Evolutionary conservation across 2,329 filamentous ascomycete genomes (phyloP).

Genomic region (Periglandula ipomoeae): DNA sequence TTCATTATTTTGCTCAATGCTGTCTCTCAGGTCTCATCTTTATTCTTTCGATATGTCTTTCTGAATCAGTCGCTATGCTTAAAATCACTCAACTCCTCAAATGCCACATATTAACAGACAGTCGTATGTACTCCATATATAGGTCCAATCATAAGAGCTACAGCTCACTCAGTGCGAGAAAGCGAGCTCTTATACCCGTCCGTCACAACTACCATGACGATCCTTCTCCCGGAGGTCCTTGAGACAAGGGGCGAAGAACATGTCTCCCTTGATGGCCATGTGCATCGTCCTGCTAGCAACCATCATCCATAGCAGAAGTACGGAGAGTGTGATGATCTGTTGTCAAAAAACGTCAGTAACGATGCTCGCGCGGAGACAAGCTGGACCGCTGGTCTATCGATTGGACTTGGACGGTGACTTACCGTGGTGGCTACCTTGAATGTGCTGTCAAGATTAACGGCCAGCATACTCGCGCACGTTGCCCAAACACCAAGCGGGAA

Average conservation of each 20-base stretch:
- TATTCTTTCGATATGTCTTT: no score
- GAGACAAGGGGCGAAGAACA: slow-evolving; percentile 36
- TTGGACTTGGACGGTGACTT: slow-evolving; percentile 1
- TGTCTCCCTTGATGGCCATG: slow-evolving; percentile 29
- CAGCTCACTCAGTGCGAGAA: neutral
- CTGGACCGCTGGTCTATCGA: neutral
- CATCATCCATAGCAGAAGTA: slow-evolving; percentile 33
- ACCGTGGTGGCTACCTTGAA: slow-evolving; percentile 32
- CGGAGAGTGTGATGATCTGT: slow-evolving; percentile 31
- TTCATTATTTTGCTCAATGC: neutral
- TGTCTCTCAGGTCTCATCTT: neutral
- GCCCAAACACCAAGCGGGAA: slow-evolving; percentile 37
- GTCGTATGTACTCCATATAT: neutral
- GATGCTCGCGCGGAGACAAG: neutral
- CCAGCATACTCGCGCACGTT: slow-evolving; percentile 30
- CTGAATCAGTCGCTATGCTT: neutral
- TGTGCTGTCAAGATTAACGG: slow-evolving; percentile 29
- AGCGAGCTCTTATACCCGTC: slow-evolving; percentile 8
- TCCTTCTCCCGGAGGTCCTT: slow-evolving; percentile 27
- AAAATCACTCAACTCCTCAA: neutral
- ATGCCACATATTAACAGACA: neutral
- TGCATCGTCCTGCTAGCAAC: slow-evolving; percentile 29
- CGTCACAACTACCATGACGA: slow-evolving; percentile 16
- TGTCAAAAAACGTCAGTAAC: neutral
- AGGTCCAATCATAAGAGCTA: no score